Evolutionary conservation across 495 filamentous ascomycete genomes (phyloP).

Genomic region (Talaromyces liani): DNA sequence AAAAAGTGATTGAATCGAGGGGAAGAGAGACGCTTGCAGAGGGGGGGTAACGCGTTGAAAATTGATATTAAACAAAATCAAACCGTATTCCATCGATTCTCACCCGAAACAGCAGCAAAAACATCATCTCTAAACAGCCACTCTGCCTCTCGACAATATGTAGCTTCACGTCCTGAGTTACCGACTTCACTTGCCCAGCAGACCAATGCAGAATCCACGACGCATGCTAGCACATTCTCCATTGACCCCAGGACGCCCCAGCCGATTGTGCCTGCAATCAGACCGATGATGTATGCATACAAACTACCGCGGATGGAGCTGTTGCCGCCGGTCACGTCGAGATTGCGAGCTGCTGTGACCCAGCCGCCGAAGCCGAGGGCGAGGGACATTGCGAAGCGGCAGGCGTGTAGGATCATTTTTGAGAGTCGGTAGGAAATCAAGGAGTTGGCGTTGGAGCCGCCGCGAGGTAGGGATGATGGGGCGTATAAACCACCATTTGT

Average conservation of each 20-base stretch:
- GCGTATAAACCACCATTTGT: conserved; percentile 50
- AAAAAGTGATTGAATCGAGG: background rate
- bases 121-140: conserved; percentile 62
- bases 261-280: conserved; percentile 87
- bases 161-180: conserved; percentile 56
- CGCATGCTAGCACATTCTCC: conserved; percentile 84
- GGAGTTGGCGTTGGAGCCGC: conserved; percentile 25
- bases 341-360: conserved; percentile 80
- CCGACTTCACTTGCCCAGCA: conserved; percentile 90
- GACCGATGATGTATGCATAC: conserved; percentile 89
- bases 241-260: conserved; percentile 95
- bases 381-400: conserved; percentile 79
- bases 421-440: conserved; percentile 76
- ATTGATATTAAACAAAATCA: background rate
- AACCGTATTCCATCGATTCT: background rate
- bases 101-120: conserved; percentile 2
- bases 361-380: conserved; percentile 92
- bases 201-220: conserved; percentile 85
- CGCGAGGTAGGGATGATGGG: conserved; percentile 31
- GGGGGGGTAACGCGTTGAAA: background rate
- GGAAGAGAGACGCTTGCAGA: background rate
- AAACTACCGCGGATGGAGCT: conserved; percentile 67
- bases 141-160: conserved; percentile 81
- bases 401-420: conserved; percentile 85
- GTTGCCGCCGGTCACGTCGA: conserved; percentile 48